Evolutionary conservation across 192 early-diverging fungal genomes (phyloP).

Genomic region (Umbelopsis vinacea): DNA sequence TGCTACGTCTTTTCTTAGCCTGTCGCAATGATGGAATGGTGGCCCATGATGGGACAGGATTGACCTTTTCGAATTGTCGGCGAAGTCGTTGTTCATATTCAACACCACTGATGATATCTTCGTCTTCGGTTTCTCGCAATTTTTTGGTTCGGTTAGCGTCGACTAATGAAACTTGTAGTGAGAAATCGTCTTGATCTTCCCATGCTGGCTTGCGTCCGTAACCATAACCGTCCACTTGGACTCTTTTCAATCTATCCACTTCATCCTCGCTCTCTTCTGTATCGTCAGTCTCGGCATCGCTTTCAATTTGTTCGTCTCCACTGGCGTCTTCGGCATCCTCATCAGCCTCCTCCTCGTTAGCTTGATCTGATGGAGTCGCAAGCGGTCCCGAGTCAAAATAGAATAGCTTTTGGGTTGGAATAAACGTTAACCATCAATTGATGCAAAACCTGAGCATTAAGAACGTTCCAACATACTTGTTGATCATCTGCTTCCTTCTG

Average conservation of each 20-base stretch:
- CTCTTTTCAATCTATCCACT: constrained; percentile 17
- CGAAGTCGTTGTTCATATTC: constrained; percentile 88
- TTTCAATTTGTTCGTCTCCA: constrained; percentile 33
- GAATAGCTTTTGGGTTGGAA: constrained; percentile 17
- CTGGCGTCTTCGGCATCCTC: too few species aligned
- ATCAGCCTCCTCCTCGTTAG: constrained; percentile 38
- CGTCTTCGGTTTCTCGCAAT: constrained; percentile 74
- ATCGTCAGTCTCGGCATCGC: constrained; percentile 35
- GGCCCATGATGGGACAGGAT: constrained; percentile 90
- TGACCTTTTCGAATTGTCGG: constrained; percentile 82
- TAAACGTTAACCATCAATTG: not conserved
- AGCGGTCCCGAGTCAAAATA: constrained; percentile 42
- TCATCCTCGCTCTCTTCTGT: constrained; percentile 32
- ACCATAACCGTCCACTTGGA: constrained; percentile 14
- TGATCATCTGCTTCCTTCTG: constrained; percentile 3
- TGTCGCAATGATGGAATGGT: constrained; percentile 52
- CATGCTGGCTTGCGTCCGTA: constrained; percentile 62
- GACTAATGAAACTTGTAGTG: constrained; percentile 72
- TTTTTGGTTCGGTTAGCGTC: constrained; percentile 71
- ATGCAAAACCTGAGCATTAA: too few species aligned
- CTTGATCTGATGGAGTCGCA: constrained; percentile 32
- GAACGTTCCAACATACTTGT: not conserved
- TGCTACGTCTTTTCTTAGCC: constrained; percentile 32
- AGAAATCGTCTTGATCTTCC: constrained; percentile 80
- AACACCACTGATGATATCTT: constrained; percentile 72